Percentiles rank a stretch among this genome's conserved stretches.
Conservation (phyloP, 2,329 filamentous ascomycete genomes). For the Ascochyta lentis region DNA sequence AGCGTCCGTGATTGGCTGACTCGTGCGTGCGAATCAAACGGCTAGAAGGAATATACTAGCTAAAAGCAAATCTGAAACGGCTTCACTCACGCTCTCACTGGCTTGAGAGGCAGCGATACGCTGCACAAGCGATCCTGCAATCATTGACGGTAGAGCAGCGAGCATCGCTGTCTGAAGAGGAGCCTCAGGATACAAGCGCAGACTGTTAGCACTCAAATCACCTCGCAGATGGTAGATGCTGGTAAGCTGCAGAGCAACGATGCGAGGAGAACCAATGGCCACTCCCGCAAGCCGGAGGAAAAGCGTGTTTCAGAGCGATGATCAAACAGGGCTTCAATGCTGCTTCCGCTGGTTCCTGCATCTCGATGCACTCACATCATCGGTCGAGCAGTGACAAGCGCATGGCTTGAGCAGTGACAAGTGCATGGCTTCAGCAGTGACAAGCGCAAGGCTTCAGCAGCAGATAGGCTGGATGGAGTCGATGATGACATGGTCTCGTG, state of each 20-base stretch:
- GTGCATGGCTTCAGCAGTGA: conserved; percentile 31
- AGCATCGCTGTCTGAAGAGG: conserved; percentile 18
- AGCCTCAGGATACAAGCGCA: conserved; percentile 9
- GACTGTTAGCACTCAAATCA: background rate
- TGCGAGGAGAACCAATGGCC: conserved; percentile 18
- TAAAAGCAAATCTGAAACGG: conserved; percentile 47
- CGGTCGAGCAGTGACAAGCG: conserved; percentile 30
- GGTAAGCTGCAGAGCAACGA: conserved; percentile 9
- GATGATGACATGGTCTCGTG: conserved; percentile 23
- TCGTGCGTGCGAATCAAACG: conserved; percentile 30
- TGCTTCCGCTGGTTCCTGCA: conserved; percentile 48
- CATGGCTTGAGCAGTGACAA: conserved; percentile 33
- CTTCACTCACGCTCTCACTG: conserved; percentile 35
- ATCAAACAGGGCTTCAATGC: conserved; percentile 46
- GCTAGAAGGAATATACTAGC: conserved; percentile 34
- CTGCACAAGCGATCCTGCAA: conserved; percentile 23
- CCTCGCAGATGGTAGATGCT: background rate
- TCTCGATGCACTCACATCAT: conserved; percentile 33
- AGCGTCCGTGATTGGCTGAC: conserved; percentile 37
- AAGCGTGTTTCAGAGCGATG: conserved; percentile 46
- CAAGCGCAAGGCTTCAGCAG: conserved; percentile 27
- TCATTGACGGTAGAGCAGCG: conserved; percentile 12
- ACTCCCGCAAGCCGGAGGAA: conserved; percentile 25
- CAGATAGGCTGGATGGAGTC: conserved; percentile 25
- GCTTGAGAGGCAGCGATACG: conserved; percentile 41